These are phyloP conservation scores for Salisapilia sapeloensis DNA, from an alignment of 352 stramenopile species.

Conservation along the genomic window DNA sequence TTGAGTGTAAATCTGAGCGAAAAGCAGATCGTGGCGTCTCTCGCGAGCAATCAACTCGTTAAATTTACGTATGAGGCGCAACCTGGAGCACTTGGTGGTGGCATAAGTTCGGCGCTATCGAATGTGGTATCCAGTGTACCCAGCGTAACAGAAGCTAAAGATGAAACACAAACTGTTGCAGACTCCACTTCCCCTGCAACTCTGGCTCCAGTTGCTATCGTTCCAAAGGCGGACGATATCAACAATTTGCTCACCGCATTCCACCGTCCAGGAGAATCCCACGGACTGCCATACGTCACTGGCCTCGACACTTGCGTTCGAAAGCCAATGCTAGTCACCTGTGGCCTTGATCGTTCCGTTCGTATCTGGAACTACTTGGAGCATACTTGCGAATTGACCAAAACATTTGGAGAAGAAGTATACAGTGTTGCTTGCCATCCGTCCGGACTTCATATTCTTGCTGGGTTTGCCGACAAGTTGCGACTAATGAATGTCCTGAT, in stretches of 20 bases:
- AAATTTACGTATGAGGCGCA: constrained; percentile 60
- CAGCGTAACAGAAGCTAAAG: neutral
- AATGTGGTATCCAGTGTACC: constrained; percentile 6
- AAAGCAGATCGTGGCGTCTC: constrained; percentile 44
- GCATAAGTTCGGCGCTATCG: constrained; percentile 3
- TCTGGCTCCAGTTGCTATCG: no score
- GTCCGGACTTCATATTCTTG: constrained; percentile 77
- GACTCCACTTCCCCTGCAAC: no score
- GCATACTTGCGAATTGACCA: constrained; percentile 70
- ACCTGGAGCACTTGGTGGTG: constrained; percentile 4
- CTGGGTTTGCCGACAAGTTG: constrained; percentile 84
- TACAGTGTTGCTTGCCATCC: constrained; percentile 83
- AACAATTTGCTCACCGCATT: constrained; percentile 55
- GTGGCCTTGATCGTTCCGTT: constrained; percentile 75
- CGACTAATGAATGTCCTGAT: constrained; percentile 85
- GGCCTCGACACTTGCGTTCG: constrained; percentile 86
- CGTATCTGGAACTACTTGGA: constrained; percentile 91
- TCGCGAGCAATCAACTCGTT: constrained; percentile 42
- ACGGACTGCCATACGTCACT: constrained; percentile 39
- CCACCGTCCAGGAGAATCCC: constrained; percentile 37
- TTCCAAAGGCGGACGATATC: constrained; percentile 41
- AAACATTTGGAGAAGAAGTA: constrained; percentile 80
- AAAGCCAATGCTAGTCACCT: constrained; percentile 85
- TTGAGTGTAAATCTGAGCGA: constrained; percentile 65
- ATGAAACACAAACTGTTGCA: neutral